Percentiles rank a stretch among this genome's conserved stretches.
Evolutionary conservation across 768 basidiomycete species (phyloP).

Genomic region (Porpolomopsis calyptriformis): DNA sequence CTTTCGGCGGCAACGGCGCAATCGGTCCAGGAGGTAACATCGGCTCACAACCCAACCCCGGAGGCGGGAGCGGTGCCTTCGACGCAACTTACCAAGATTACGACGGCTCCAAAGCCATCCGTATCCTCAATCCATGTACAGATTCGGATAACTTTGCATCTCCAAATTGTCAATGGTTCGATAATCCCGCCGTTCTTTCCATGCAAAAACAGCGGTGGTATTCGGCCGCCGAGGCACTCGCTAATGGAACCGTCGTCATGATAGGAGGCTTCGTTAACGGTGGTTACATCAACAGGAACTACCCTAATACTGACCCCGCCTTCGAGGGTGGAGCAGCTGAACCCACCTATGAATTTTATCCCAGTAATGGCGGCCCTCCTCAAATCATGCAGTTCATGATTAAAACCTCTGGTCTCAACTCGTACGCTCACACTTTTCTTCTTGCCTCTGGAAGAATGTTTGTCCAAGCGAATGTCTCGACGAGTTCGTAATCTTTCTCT

Average conservation of each 20-base stretch:
- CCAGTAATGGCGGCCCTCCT: constrained; percentile 31
- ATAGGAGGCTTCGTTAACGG: constrained; percentile 75
- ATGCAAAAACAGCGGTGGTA: constrained; percentile 74
- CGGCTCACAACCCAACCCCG: constrained; percentile 36
- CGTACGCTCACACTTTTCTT: constrained; percentile 65
- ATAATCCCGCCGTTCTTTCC: constrained; percentile 46
- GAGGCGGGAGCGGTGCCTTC: constrained; percentile 37
- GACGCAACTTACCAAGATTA: constrained; percentile 68
- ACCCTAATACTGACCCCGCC: constrained; percentile 54
- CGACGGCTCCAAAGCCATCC: constrained; percentile 71
- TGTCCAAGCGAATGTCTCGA: constrained; percentile 73
- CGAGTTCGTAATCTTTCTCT: constrained; percentile 35
- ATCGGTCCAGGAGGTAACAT: constrained; percentile 54
- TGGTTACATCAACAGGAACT: constrained; percentile 71
- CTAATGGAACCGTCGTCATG: constrained; percentile 68
- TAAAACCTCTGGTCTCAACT: constrained; percentile 64
- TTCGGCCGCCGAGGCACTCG: constrained; percentile 61
- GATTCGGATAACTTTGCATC: constrained; percentile 35
- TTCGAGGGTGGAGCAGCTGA: constrained; percentile 63
- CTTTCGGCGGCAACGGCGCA: constrained; percentile 73
- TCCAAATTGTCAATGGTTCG: constrained; percentile 59
- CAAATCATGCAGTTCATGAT: constrained; percentile 57
- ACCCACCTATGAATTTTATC: constrained; percentile 78
- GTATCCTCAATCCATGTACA: constrained; percentile 70
- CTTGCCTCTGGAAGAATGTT: constrained; percentile 72